Conservation (phyloP, 148 eudicot species). For the Rhododendron ferrugineum region DNA sequence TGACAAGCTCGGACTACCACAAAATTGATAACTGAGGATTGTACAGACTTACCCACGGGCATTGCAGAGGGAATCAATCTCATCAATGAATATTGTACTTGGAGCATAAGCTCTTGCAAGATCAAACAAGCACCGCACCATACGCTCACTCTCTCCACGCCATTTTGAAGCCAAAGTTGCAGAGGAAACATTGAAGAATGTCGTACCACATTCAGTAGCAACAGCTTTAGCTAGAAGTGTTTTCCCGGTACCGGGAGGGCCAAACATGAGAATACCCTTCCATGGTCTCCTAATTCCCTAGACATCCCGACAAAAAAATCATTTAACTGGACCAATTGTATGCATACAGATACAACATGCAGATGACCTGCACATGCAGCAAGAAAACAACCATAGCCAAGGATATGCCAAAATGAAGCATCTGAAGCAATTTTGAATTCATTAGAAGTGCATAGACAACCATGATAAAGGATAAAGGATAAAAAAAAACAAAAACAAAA, state of each 20-base stretch:
- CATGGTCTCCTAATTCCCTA: slow-evolving; percentile 99
- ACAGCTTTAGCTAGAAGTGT: slow-evolving; percentile 99
- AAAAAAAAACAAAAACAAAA: too few relatives aligned
- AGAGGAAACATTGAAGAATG: slow-evolving; percentile 96
- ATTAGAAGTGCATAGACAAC: background rate
- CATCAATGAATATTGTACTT: slow-evolving; percentile 96
- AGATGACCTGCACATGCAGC: slow-evolving; percentile 1
- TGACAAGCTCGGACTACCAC: background rate
- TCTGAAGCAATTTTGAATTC: background rate
- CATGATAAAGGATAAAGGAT: background rate
- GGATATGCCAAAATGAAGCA: slow-evolving; percentile 6
- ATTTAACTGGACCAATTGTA: background rate
- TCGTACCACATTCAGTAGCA: slow-evolving; percentile 97
- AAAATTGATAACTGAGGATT: background rate
- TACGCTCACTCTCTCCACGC: slow-evolving; percentile 99
- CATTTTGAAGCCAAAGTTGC: slow-evolving; percentile 98
- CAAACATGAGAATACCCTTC: slow-evolving; percentile 99
- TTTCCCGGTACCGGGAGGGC: slow-evolving; percentile 99
- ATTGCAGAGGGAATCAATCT: slow-evolving; percentile 98
- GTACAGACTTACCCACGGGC: slow-evolving; percentile 67
- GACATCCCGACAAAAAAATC: background rate
- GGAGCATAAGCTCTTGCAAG: slow-evolving; percentile 99
- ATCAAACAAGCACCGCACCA: slow-evolving; percentile 94
- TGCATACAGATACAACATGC: background rate
- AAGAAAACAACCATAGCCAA: background rate